These are phyloP conservation scores for Hygrophila difformis DNA, from an alignment of 257 asterid genomes.

Conservation along the genomic window DNA sequence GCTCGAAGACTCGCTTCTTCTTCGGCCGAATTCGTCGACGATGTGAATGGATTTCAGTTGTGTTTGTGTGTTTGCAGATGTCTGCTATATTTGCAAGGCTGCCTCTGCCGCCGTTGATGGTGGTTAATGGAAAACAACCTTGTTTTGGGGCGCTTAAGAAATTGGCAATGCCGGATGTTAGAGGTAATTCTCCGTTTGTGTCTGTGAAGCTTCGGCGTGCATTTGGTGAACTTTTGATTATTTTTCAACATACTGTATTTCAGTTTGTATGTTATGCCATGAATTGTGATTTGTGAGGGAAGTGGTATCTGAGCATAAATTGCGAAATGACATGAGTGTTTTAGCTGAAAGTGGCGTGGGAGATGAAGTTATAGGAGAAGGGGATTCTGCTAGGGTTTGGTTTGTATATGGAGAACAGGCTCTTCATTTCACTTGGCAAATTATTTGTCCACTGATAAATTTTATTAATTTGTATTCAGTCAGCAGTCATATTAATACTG, in stretches of 20 bases:
- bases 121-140: slow-evolving; percentile 22
- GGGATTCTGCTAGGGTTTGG: no score
- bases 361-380: no score
- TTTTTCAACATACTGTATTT: no score
- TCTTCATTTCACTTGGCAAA: not conserved
- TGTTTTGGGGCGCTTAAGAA: slow-evolving; percentile 21
- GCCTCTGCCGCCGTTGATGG: slow-evolving; percentile 24
- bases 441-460: not conserved
- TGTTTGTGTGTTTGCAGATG: slow-evolving; percentile 33
- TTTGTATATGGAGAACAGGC: not conserved
- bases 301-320: no score
- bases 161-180: slow-evolving; percentile 14
- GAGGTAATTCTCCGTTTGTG: slow-evolving; percentile 23
- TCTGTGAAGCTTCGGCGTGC: no score
- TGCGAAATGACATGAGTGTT: no score
- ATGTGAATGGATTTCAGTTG: no score
- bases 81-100: slow-evolving; percentile 37
- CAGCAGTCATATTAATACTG: no score
- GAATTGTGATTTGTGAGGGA: not conserved
- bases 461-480: not conserved
- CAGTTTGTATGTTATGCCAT: not conserved
- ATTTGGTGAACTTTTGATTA: no score
- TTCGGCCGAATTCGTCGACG: no score
- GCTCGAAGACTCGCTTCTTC: no score
- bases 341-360: not conserved